These are phyloP conservation scores for Aquilaria yunnanensis DNA, from an alignment of 345 rosid genomes.

Conservation along the genomic window DNA sequence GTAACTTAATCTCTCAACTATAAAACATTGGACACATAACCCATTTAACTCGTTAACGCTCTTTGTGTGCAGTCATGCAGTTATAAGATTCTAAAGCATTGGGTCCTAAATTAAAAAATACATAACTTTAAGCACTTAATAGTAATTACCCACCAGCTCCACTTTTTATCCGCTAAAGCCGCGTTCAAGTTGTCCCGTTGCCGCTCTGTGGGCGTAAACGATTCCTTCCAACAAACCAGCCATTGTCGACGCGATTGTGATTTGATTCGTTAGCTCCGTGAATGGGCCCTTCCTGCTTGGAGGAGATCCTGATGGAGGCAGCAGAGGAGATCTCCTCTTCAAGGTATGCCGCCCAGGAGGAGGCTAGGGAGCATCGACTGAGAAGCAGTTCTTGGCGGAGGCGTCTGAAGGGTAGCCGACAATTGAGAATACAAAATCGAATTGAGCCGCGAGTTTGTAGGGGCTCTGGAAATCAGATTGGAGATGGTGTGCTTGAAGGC, in stretches of 20 bases:
- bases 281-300: conserved; percentile 71
- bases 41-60: too few relatives aligned
- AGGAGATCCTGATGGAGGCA: conserved; percentile 45
- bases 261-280: conserved; percentile 74
- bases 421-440: conserved; percentile 86
- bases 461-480: conserved; percentile 74
- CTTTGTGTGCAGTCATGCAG: too few relatives aligned
- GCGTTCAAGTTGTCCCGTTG: conserved; percentile 37
- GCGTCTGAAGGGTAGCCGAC: conserved; percentile 90
- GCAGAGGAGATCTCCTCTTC: conserved; percentile 61
- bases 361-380: conserved; percentile 73
- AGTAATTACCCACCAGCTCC: conserved; percentile 59
- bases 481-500: conserved; percentile 81
- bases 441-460: conserved; percentile 47
- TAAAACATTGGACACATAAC: too few relatives aligned
- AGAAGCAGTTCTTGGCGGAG: conserved; percentile 65
- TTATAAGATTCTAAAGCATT: too few relatives aligned
- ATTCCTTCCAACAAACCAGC: conserved; percentile 80
- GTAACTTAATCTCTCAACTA: too few relatives aligned
- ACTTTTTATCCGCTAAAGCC: conserved; percentile 40
- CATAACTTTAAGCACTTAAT: too few relatives aligned
- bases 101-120: too few relatives aligned
- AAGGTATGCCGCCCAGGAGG: conserved; percentile 65
- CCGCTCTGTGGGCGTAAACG: conserved; percentile 66
- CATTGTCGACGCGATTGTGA: conserved; percentile 82